A percentile compares a stretch with the other conserved stretches of the same genome.
Conservation (phyloP, 1,139 yeast species). For the Candida tropicalis region DNA sequence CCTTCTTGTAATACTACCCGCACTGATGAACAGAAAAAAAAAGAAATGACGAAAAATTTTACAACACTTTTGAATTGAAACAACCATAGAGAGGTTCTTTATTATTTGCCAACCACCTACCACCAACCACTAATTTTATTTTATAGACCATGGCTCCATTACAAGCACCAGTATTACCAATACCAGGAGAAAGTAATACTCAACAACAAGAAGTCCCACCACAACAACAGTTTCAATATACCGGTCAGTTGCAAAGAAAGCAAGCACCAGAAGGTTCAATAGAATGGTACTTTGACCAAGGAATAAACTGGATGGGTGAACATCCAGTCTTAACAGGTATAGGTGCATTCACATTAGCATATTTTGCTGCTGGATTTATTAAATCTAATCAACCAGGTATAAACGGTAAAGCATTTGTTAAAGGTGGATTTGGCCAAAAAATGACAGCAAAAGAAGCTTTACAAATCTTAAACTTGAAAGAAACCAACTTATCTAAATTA, state of each 20-base stretch:
- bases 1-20: neutral
- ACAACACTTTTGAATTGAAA: neutral
- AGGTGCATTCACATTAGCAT: slow-evolving; percentile 68
- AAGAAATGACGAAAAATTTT: slow-evolving; percentile 5
- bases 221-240: slow-evolving; percentile 29
- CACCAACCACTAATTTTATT: neutral
- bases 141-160: slow-evolving; percentile 24
- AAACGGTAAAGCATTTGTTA: slow-evolving; percentile 69
- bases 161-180: slow-evolving; percentile 60
- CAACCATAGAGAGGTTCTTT: neutral
- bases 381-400: slow-evolving; percentile 73
- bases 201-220: slow-evolving; percentile 19
- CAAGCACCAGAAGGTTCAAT: slow-evolving; percentile 50
- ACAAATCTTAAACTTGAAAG: slow-evolving; percentile 82
- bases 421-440: slow-evolving; percentile 88
- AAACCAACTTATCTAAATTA: slow-evolving; percentile 71
- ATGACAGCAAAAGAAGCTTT: slow-evolving; percentile 92
- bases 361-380: slow-evolving; percentile 68
- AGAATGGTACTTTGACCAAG: slow-evolving; percentile 71
- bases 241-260: slow-evolving; percentile 46
- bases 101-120: neutral
- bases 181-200: slow-evolving; percentile 53
- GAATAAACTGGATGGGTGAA: slow-evolving; percentile 63
- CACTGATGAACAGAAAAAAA: neutral
- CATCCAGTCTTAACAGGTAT: slow-evolving; percentile 78